phyloP scores from a whole-genome alignment of 345 rosid species.

The Salix koriyanagi region DNA sequence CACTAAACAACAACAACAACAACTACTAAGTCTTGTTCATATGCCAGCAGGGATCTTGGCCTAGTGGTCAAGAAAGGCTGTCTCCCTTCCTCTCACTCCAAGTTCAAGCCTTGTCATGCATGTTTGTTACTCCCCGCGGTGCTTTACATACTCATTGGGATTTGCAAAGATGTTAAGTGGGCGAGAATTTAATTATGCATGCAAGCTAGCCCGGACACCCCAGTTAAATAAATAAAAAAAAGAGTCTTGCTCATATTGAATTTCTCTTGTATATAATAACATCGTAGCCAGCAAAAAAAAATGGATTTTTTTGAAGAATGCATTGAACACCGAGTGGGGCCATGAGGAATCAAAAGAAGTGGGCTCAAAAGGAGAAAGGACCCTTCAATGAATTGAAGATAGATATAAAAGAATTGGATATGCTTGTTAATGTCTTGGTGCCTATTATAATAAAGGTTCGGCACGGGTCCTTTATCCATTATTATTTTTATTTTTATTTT shows the following conservation, averaged over 20 bases:
- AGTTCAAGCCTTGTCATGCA: too few species aligned
- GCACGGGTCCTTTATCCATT: constrained; percentile 13
- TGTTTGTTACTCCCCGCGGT: too few species aligned
- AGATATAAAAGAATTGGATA: not conserved
- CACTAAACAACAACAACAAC: not conserved
- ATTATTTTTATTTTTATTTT: too few species aligned
- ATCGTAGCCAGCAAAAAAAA: not conserved
- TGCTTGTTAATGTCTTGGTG: not conserved
- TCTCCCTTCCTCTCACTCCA: too few species aligned
- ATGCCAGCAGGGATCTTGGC: too few species aligned
- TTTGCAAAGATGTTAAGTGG: too few species aligned
- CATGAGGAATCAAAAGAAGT: constrained; percentile 12
- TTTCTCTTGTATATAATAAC: not conserved
- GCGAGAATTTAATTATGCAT: too few species aligned
- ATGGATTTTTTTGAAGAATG: not conserved
- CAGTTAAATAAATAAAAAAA: too few species aligned
- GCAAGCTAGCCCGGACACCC: too few species aligned
- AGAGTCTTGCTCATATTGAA: too few species aligned
- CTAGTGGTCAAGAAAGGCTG: too few species aligned
- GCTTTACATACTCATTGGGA: too few species aligned
- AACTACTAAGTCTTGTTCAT: not conserved
- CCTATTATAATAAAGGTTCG: constrained; percentile 8
- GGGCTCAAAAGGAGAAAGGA: constrained; percentile 27
- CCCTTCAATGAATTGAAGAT: constrained; percentile 25
- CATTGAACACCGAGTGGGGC: constrained; percentile 10